These are phyloP conservation scores for Trypanosoma lewisi DNA, from an alignment of 208 protist species.

Conservation along the genomic window DNA sequence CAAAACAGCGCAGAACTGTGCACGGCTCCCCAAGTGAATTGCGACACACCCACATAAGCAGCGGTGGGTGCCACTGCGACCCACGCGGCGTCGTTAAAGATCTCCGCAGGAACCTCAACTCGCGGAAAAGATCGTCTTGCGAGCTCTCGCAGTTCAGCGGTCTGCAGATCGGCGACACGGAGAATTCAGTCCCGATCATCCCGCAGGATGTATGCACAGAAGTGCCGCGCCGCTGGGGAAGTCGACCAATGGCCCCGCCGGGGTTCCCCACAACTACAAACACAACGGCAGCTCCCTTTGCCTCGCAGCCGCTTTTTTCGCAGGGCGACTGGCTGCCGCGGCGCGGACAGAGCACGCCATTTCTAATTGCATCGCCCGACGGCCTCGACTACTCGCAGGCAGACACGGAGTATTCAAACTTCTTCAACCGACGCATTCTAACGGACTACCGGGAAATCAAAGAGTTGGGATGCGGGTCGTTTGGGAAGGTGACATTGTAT, in stretches of 20 bases:
- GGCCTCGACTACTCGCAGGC: constrained; percentile 72
- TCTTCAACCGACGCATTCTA: constrained; percentile 65
- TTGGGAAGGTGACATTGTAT: constrained; percentile 75
- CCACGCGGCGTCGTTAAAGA: constrained; percentile 28
- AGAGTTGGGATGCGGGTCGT: constrained; percentile 74
- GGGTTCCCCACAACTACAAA: constrained; percentile 2
- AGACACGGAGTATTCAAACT: constrained; percentile 74
- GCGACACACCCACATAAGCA: constrained; percentile 4
- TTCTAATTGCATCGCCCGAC: constrained; percentile 24
- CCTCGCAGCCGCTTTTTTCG: constrained; percentile 20
- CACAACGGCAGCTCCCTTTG: constrained; percentile 7
- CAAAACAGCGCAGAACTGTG: constrained; percentile 62
- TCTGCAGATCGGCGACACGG: constrained; percentile 54
- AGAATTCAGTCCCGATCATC: constrained; percentile 21
- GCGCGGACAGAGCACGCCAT: constrained; percentile 6
- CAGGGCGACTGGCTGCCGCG: constrained; percentile 24
- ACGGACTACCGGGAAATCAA: constrained; percentile 79
- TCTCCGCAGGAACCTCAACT: constrained; percentile 29
- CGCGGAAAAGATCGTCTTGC: constrained; percentile 57
- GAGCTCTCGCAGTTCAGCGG: constrained; percentile 72
- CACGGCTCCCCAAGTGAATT: constrained; percentile 22
- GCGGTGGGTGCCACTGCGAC: not conserved
- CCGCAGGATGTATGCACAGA: constrained; percentile 19
- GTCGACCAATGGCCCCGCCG: constrained; percentile 15
- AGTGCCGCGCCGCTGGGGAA: constrained; percentile 6